Percentiles rank a stretch among this genome's conserved stretches.
Evolutionary conservation across 169 alveolate species (phyloP).

Genomic region (Plasmodium chabaudi): DNA sequence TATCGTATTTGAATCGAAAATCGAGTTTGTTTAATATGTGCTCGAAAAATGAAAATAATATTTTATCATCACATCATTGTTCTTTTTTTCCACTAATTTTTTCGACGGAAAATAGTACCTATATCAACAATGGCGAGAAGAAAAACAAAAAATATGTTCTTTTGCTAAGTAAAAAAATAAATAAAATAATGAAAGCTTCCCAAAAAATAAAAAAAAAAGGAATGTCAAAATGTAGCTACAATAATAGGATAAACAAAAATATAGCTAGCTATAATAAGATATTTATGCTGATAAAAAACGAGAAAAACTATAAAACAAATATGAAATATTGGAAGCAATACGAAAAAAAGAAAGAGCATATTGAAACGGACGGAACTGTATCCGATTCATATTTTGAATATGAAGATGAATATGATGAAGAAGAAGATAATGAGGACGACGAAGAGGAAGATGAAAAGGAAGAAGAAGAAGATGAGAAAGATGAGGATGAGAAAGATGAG

Average conservation of each 20-base stretch:
- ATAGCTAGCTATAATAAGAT: too few species aligned
- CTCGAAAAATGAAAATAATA: too few species aligned
- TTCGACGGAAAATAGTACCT: too few species aligned
- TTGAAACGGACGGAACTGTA: not conserved
- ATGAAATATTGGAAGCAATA: slow-evolving; percentile 12
- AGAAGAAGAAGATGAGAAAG: not conserved
- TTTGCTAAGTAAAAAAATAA: too few species aligned
- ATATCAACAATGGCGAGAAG: too few species aligned
- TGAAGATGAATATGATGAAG: slow-evolving; percentile 22
- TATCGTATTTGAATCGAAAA: not conserved
- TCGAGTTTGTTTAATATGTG: not conserved
- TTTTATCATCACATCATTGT: too few species aligned
- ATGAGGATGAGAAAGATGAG: not conserved
- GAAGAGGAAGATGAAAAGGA: slow-evolving; percentile 12
- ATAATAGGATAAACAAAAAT: slow-evolving; percentile 7
- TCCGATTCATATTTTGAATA: slow-evolving; percentile 38
- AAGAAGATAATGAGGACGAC: slow-evolving; percentile 10
- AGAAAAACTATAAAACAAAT: not conserved
- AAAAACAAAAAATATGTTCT: too few species aligned
- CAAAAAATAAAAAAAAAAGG: too few species aligned
- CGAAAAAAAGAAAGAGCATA: slow-evolving; percentile 17
- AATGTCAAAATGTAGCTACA: not conserved
- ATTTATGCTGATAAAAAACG: too few species aligned
- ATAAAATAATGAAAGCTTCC: too few species aligned
- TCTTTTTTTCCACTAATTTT: too few species aligned